phyloP scores from a whole-genome alignment of 2,329 filamentous ascomycete species.

The Neopestalotiopsis sp. region DNA sequence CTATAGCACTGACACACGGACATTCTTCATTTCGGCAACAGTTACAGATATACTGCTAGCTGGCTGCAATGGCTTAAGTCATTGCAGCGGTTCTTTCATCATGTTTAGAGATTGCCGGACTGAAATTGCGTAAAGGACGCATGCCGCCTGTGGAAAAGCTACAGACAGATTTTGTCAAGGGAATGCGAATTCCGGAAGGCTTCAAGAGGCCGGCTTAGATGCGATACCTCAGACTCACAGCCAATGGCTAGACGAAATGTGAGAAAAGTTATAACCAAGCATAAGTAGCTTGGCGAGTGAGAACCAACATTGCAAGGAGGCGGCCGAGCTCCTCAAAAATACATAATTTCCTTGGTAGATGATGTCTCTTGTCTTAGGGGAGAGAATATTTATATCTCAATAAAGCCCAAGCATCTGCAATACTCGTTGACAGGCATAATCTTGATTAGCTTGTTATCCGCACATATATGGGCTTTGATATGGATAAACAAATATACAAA shows the following conservation, averaged over 20 bases:
- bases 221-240: no score
- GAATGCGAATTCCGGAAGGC: no score
- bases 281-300: not conserved
- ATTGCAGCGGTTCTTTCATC: not conserved
- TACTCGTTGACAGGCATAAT: not conserved
- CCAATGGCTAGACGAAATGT: no score
- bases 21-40: not conserved
- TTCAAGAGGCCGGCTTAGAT: no score
- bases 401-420: not conserved
- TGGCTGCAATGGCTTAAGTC: not conserved
- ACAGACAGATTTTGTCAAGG: no score
- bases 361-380: not conserved
- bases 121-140: no score
- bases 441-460: not conserved
- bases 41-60: not conserved
- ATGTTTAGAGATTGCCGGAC: not conserved
- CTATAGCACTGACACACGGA: conserved; percentile 25
- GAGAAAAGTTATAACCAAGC: not conserved
- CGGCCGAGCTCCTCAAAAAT: not conserved
- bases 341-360: not conserved
- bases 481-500: no score
- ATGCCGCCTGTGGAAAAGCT: no score
- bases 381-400: not conserved
- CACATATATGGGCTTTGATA: no score
- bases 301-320: not conserved